These are phyloP conservation scores for Penicillium simplicissimum DNA, from an alignment of 495 filamentous ascomycete genomes.

Conservation along the genomic window DNA sequence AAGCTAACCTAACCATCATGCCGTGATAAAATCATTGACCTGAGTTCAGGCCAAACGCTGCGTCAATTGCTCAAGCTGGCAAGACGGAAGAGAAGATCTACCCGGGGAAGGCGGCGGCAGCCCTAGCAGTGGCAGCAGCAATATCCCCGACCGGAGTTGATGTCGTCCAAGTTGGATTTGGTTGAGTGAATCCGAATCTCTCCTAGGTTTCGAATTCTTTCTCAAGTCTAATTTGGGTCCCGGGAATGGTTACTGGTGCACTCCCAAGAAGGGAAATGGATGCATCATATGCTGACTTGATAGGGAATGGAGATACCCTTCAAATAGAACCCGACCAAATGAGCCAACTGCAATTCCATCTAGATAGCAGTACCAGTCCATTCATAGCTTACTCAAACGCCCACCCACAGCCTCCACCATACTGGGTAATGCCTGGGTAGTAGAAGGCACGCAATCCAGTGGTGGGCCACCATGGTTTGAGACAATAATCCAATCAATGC, in stretches of 20 bases:
- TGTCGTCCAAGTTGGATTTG: too few relatives aligned
- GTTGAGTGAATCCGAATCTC: too few relatives aligned
- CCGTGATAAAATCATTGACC: not conserved
- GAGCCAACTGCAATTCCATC: too few relatives aligned
- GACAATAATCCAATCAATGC: constrained; percentile 61
- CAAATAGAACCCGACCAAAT: too few relatives aligned
- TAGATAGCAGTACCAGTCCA: too few relatives aligned
- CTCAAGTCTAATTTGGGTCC: too few relatives aligned
- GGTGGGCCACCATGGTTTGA: constrained; percentile 68
- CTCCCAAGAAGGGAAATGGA: too few relatives aligned
- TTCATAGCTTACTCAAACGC: too few relatives aligned
- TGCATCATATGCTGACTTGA: too few relatives aligned
- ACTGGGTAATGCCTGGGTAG: constrained; percentile 65
- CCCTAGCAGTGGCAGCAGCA: constrained; percentile 5
- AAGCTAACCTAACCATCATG: constrained; percentile 12
- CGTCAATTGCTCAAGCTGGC: constrained; percentile 74
- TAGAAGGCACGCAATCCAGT: constrained; percentile 60
- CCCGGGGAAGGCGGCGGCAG: constrained; percentile 7
- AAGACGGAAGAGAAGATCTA: constrained; percentile 70
- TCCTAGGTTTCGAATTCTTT: too few relatives aligned
- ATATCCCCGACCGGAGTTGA: not conserved
- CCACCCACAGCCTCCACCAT: constrained; percentile 38
- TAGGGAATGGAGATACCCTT: too few relatives aligned
- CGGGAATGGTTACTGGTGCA: too few relatives aligned
- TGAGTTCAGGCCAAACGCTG: constrained; percentile 57